phyloP scores from a whole-genome alignment of 1,139 yeast species.

The Taphrina communis region DNA sequence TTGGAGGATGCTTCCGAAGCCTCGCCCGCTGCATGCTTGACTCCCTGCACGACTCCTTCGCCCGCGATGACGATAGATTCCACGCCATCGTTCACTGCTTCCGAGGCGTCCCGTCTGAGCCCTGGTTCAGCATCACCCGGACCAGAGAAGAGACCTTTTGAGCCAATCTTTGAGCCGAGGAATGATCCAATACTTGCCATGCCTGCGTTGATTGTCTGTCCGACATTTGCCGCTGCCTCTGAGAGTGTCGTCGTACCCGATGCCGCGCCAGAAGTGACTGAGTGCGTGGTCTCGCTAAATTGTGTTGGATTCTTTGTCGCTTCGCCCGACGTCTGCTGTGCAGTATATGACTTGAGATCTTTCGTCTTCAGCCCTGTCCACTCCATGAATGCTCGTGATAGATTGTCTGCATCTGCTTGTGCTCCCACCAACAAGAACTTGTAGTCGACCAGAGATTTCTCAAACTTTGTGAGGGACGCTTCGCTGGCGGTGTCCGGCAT shows the following conservation, averaged over 20 bases:
- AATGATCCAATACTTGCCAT: slow-evolving; percentile 33
- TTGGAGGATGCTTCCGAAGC: slow-evolving; percentile 19
- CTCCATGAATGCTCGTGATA: slow-evolving; percentile 24
- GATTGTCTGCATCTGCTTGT: slow-evolving; percentile 37
- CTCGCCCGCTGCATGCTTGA: slow-evolving; percentile 2
- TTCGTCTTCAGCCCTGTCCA: slow-evolving; percentile 31
- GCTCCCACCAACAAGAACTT: slow-evolving; percentile 29
- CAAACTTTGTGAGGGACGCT: slow-evolving; percentile 28
- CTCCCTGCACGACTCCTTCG: slow-evolving; percentile 12
- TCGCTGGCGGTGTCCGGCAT: slow-evolving; percentile 28
- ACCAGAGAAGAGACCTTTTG: slow-evolving; percentile 14
- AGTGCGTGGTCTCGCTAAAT: slow-evolving; percentile 34
- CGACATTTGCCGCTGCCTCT: slow-evolving; percentile 24
- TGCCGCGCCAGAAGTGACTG: slow-evolving; percentile 7
- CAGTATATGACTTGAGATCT: slow-evolving; percentile 4
- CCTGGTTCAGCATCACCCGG: slow-evolving; percentile 10
- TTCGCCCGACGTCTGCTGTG: slow-evolving; percentile 17
- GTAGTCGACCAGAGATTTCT: slow-evolving; percentile 24
- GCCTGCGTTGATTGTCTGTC: slow-evolving; percentile 17
- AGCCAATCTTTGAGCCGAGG: slow-evolving; percentile 28
- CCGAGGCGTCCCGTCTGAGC: slow-evolving; percentile 15
- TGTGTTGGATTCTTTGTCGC: slow-evolving; percentile 14
- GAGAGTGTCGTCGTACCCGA: slow-evolving; percentile 16
- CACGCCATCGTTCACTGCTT: slow-evolving; percentile 23
- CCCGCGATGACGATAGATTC: slow-evolving; percentile 27